Conservation (phyloP, 352 stramenopile species). For the Phytopythium vexans region DNA sequence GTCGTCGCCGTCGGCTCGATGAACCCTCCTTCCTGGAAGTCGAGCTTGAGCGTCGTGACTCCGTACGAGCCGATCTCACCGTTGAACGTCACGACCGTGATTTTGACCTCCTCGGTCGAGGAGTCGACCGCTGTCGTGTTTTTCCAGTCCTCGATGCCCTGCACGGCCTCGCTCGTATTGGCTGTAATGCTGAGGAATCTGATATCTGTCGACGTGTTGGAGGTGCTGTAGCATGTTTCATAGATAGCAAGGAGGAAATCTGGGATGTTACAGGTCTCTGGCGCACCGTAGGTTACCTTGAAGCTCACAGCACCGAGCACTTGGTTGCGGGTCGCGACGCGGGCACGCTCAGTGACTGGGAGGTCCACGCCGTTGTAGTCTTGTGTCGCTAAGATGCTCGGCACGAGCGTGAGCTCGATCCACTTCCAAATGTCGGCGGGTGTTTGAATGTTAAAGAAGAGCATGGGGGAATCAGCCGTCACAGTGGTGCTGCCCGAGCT, state of each 20-base stretch:
- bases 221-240: slow-evolving; percentile 27
- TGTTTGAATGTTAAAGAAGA: slow-evolving; percentile 32
- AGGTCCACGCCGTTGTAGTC: slow-evolving; percentile 37
- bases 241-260: slow-evolving; percentile 30
- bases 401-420: slow-evolving; percentile 38
- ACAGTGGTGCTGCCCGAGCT: slow-evolving; percentile 41
- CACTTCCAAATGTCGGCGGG: slow-evolving; percentile 33
- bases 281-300: slow-evolving; percentile 8
- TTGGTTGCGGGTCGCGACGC: slow-evolving; percentile 29
- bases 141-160: slow-evolving; percentile 19
- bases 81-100: slow-evolving; percentile 48
- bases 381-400: slow-evolving; percentile 36
- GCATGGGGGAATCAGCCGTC: slow-evolving; percentile 27
- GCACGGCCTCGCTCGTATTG: slow-evolving; percentile 18
- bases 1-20: slow-evolving; percentile 21
- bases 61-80: slow-evolving; percentile 32
- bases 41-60: slow-evolving; percentile 28
- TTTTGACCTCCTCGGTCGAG: slow-evolving; percentile 25
- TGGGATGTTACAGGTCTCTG: slow-evolving; percentile 7
- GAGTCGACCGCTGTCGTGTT: slow-evolving; percentile 25
- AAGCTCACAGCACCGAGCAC: slow-evolving; percentile 37
- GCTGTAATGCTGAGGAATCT: slow-evolving; percentile 30
- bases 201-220: slow-evolving; percentile 11
- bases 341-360: slow-evolving; percentile 17
- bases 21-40: slow-evolving; percentile 35